A percentile compares a stretch with the other conserved stretches of the same genome.
Evolutionary conservation across 768 basidiomycete genomes (phyloP).

Genomic region (Mycena haematopus): DNA sequence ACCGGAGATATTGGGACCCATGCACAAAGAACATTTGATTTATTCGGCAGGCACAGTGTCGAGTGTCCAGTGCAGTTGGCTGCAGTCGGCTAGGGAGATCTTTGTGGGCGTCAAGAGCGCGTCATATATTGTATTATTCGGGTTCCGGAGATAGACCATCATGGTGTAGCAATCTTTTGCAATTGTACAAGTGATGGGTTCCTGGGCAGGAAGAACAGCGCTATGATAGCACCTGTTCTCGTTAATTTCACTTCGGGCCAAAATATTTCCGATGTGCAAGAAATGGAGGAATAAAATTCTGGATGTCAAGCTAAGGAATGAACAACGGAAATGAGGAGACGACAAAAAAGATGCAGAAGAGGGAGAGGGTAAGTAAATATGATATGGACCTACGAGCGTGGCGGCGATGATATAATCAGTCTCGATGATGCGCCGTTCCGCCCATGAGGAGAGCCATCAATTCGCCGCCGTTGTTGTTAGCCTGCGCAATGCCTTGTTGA

Average conservation of each 20-base stretch:
- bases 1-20: too few species aligned
- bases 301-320: constrained; percentile 5
- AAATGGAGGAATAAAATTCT: constrained; percentile 17
- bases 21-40: too few species aligned
- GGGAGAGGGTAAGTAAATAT: constrained; percentile 8
- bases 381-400: constrained; percentile 21
- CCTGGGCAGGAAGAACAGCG: not conserved
- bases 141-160: not conserved
- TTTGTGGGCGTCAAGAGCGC: not conserved
- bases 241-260: not conserved
- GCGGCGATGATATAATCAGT: constrained; percentile 47
- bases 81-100: not conserved
- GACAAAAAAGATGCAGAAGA: constrained; percentile 19
- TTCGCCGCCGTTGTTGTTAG: constrained; percentile 67
- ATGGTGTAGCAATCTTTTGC: not conserved
- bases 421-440: constrained; percentile 55
- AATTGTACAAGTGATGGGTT: not conserved
- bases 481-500: constrained; percentile 58
- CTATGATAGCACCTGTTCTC: not conserved
- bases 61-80: too few species aligned
- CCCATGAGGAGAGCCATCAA: constrained; percentile 87
- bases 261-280: constrained; percentile 12
- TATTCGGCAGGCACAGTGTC: too few species aligned
- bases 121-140: not conserved
- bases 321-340: constrained; percentile 4